Conservation (phyloP, 768 basidiomycete species). For the Chalciporus pseudorubinellus region DNA sequence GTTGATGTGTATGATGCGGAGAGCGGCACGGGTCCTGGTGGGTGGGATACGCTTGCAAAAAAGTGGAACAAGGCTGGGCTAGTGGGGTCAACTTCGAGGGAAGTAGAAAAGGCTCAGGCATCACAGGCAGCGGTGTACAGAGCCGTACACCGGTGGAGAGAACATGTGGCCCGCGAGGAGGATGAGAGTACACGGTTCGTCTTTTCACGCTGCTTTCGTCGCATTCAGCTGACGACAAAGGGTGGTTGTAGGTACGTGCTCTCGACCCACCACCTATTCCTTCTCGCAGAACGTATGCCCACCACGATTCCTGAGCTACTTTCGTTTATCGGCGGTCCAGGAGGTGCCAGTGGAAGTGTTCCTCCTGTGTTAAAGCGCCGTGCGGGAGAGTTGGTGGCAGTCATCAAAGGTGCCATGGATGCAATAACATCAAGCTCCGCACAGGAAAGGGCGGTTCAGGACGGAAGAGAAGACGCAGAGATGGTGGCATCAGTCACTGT, state of each 20-base stretch:
- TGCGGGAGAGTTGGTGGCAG: slow-evolving; percentile 60
- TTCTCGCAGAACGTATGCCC: slow-evolving; percentile 69
- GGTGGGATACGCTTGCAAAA: slow-evolving; percentile 74
- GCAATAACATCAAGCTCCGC: neutral
- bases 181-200: slow-evolving; percentile 82
- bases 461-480: neutral
- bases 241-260: slow-evolving; percentile 57
- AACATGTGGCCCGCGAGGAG: slow-evolving; percentile 70
- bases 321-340: slow-evolving; percentile 44
- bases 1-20: slow-evolving; percentile 68
- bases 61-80: slow-evolving; percentile 78
- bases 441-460: neutral
- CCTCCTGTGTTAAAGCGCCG: slow-evolving; percentile 63
- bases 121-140: slow-evolving; percentile 65
- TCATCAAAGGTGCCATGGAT: slow-evolving; percentile 52
- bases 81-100: slow-evolving; percentile 11
- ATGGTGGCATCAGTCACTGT: neutral
- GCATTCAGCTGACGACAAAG: neutral
- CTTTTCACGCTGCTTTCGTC: neutral
- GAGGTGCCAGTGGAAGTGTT: slow-evolving; percentile 34
- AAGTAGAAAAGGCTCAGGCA: slow-evolving; percentile 36
- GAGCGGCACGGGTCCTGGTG: slow-evolving; percentile 61
- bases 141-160: slow-evolving; percentile 80
- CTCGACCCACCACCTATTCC: slow-evolving; percentile 71
- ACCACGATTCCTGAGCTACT: slow-evolving; percentile 62